Evolutionary conservation across 1,284 basidiomycete genomes (phyloP), one percentile per base, ranked within the genome.

Genomic region (Ustilago loliicola): DNA sequence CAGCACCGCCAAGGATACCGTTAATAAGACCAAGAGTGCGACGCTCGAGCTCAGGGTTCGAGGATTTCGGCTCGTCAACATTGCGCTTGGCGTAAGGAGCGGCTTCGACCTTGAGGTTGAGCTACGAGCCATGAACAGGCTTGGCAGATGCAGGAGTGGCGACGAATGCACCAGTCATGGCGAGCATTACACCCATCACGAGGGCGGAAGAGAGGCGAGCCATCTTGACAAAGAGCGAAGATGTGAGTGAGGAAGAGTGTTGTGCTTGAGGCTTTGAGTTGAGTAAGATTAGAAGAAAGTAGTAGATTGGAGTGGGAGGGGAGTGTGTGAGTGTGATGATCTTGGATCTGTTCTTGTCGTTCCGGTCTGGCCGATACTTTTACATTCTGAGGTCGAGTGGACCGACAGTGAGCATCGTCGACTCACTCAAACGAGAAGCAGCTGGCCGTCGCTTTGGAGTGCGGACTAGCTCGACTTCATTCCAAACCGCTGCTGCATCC

Each of bases 151-250:
- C 48, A 50, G 48, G 48, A 15, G 27, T 50, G 27, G 48, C 60
- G 19, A 61, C 30, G 29, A 69, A 45, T 13, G 23, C 17, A 34
- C 62, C 67, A 29, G 38, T 62, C 58, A 73, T 64, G 66, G 61
- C 66, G 48, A 68, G 52, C 58, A 73, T 59, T 34, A 73, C 71
- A 25, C 61, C 54, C 54, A 61, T 27, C 3, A 73, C 5, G 40
- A 73, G 61, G 29, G 54, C 42, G 29, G 61, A 57, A 19, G 71
- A 68, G 40, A 73, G 29, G 7, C 71, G 65, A 56, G 71, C 48
- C 71, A 73, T 73, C 56, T 50, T 63, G 55, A 32, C 15, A 21
- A 8, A 10, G 56, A 29, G 45, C 11, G 45, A 36, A 51, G 48
- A n/a, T 48, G 32, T 40, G 50, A 48, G 45, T 25, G n/a, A 48